Evolutionary conservation across 2,329 filamentous ascomycete species (phyloP), one percentile per base, ranked within the genome.

Genomic region (Alternaria viburni): DNA sequence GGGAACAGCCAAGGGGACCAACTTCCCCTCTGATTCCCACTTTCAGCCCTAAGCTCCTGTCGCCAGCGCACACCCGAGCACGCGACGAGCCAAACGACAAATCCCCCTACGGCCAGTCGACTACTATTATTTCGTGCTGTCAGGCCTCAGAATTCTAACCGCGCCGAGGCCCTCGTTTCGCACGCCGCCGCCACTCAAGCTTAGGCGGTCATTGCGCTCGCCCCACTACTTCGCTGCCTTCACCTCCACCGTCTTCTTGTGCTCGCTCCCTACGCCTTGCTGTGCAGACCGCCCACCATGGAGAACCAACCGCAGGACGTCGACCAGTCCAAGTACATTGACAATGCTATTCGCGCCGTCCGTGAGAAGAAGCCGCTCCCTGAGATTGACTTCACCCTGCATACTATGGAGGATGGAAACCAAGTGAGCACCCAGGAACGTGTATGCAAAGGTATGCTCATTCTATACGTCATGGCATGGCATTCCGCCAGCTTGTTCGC

Each of bases 311-410:
- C 70, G 59, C 74, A 76, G 52, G 69, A 73, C 23, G 66, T 74
- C 65, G 77, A 80, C 70, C 81, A 82, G 69, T 72, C 77, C 49
- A 75, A 81, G 70, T 84, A 84, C 74, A 77, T 97, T 78, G 93
- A 97, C 84, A 95, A 93, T 88, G 91, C 93, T 74, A 91, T 95
- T 77, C 93, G 92, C 80, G 96, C 96, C 65, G 93, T 99, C 77
- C 90, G 90, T 81, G 89, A 97, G 76, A 98, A 98, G 90, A 95
- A 92, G 85, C 94, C 95, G 58, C 87, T 96, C 54, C 96, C 96
- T 62, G 95, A 98, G 86, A 98, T 99, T 77, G 96, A 99, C 85
- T 99, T 99, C 81, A 96, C 93, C 60, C 89, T 99, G 77, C 96
- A 99, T 82, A 96, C 92, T 67, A 97, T 98, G 95, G 96, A 99